Evolutionary conservation across 371 early-diverging fungal genomes (phyloP).

Genomic region (Mucor lusitanicus): DNA sequence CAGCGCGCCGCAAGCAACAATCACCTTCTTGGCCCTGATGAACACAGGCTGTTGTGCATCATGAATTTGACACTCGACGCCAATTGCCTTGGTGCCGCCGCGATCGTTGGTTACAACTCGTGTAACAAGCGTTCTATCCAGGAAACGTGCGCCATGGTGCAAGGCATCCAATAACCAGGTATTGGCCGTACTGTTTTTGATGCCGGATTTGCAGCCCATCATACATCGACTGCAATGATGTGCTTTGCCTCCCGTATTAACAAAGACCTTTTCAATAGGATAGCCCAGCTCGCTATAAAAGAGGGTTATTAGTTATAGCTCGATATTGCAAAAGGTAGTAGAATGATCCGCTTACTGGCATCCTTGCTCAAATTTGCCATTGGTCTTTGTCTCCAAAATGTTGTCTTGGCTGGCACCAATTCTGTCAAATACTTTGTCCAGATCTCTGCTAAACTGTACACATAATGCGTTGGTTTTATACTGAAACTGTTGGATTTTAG

Average conservation of each 20-base stretch:
- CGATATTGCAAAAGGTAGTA: background rate
- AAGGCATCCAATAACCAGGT: constrained; percentile 73
- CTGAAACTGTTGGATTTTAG: no score
- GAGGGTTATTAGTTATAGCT: no score
- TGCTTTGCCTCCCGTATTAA: constrained; percentile 61
- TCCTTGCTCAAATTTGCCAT: constrained; percentile 61
- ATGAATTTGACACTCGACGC: constrained; percentile 42
- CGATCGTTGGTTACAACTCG: constrained; percentile 47
- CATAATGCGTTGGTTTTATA: no score
- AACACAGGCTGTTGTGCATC: background rate
- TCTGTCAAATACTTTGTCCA: constrained; percentile 58
- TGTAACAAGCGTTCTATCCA: constrained; percentile 59
- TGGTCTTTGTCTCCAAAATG: constrained; percentile 59
- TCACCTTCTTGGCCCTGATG: constrained; percentile 52
- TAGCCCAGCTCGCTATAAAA: constrained; percentile 60
- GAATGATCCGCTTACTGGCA: constrained; percentile 15
- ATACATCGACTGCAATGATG: constrained; percentile 73
- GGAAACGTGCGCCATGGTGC: constrained; percentile 55
- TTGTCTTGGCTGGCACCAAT: constrained; percentile 56
- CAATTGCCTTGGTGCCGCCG: constrained; percentile 45
- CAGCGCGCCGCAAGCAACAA: constrained; percentile 66
- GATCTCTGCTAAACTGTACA: constrained; percentile 23
- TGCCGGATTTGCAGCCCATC: constrained; percentile 68
- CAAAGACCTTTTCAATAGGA: constrained; percentile 57
- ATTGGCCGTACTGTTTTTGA: constrained; percentile 66